These are phyloP conservation scores for Durio zibethinus DNA, from an alignment of 345 rosid genomes.

Conservation along the genomic window DNA sequence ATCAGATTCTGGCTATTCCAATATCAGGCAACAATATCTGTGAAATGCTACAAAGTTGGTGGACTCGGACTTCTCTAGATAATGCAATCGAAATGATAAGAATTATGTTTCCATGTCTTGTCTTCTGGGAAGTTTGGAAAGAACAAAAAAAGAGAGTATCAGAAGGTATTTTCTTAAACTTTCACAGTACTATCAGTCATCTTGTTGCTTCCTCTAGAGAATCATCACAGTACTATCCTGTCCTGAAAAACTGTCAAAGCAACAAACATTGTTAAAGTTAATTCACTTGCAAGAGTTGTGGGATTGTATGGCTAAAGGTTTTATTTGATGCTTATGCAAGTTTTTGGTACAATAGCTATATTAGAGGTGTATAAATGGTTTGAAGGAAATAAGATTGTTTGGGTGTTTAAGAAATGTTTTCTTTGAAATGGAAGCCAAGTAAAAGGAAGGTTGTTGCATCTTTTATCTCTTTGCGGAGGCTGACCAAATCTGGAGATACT, in stretches of 20 bases:
- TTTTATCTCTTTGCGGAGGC: background rate
- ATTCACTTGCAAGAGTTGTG: background rate
- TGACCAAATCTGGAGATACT: background rate
- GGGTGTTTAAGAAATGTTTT: background rate
- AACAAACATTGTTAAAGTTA: background rate
- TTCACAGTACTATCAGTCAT: conserved; percentile 3
- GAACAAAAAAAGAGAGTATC: conserved; percentile 30
- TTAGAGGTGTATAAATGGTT: background rate
- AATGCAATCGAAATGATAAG: conserved; percentile 28
- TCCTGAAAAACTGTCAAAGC: background rate
- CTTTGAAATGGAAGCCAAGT: background rate
- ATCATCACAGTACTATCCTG: background rate
- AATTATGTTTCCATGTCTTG: conserved; percentile 35
- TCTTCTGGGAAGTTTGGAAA: conserved; percentile 29
- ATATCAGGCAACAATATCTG: conserved; percentile 27
- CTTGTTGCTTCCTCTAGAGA: conserved; percentile 13
- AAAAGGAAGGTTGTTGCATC: background rate
- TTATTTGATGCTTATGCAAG: background rate
- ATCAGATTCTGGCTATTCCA: conserved; percentile 35
- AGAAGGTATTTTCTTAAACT: conserved; percentile 28
- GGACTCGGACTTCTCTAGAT: conserved; percentile 28
- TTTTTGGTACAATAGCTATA: background rate
- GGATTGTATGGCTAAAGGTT: background rate
- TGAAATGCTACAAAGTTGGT: conserved; percentile 30
- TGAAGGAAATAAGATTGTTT: background rate